A percentile compares a stretch with the other conserved stretches of the same genome.
Conservation (phyloP, 208 protist species). For the Trypanosoma brucei region DNA sequence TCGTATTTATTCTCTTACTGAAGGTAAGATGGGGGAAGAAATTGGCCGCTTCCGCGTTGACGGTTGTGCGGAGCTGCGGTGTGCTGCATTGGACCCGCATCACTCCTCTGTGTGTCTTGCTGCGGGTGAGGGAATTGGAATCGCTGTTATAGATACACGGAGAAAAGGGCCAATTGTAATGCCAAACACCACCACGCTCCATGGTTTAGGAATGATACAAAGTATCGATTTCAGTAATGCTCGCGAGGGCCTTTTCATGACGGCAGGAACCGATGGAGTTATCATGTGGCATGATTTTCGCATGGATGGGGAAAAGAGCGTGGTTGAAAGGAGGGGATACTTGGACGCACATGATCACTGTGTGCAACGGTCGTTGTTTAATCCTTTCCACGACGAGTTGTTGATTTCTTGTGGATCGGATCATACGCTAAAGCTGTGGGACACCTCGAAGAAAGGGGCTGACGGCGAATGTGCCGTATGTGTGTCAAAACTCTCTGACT, state of each 20-base stretch:
- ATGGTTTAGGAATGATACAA: slow-evolving; percentile 52
- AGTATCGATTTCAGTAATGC: slow-evolving; percentile 68
- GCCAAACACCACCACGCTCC: slow-evolving; percentile 21
- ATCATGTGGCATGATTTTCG: slow-evolving; percentile 72
- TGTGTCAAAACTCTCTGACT: slow-evolving; percentile 49
- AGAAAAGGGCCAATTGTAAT: slow-evolving; percentile 35
- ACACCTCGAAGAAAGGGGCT: slow-evolving; percentile 24
- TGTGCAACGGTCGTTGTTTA: slow-evolving; percentile 58
- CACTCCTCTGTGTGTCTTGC: slow-evolving; percentile 57
- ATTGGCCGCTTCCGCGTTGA: slow-evolving; percentile 24
- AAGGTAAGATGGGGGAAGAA: slow-evolving; percentile 36
- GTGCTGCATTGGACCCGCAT: slow-evolving; percentile 65
- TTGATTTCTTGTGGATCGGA: slow-evolving; percentile 73
- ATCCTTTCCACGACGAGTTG: slow-evolving; percentile 81
- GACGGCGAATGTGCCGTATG: slow-evolving; percentile 28
- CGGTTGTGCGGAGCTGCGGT: slow-evolving; percentile 20
- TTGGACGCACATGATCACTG: slow-evolving; percentile 70
- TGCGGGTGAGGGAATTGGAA: slow-evolving; percentile 29
- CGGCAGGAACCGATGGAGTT: slow-evolving; percentile 62
- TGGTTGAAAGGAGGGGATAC: slow-evolving; percentile 8
- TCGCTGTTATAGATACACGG: slow-evolving; percentile 63
- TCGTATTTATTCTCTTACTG: slow-evolving; percentile 27
- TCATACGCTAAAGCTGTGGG: slow-evolving; percentile 77
- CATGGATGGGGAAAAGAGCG: slow-evolving; percentile 13
- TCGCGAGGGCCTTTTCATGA: slow-evolving; percentile 54